Conservation (phyloP, 805 yeast genomes). For the Candida krabiensis region DNA sequence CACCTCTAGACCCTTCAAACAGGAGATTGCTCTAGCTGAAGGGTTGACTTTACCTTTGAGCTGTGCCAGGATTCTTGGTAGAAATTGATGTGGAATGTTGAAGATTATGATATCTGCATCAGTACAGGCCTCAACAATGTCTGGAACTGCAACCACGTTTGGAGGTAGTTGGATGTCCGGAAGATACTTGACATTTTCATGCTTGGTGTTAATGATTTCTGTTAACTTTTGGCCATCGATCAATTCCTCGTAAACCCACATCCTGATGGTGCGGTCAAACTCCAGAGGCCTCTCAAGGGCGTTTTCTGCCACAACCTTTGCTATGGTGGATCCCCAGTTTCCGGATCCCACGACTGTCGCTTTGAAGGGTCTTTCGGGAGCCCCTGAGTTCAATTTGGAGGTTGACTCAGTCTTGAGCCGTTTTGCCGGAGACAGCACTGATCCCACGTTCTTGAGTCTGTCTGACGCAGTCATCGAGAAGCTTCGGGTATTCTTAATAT, state of each 20-base stretch:
- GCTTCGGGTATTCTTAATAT: not conserved
- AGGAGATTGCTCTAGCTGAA: constrained; percentile 82
- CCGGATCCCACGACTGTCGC: constrained; percentile 91
- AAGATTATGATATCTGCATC: constrained; percentile 87
- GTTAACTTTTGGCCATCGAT: constrained; percentile 79
- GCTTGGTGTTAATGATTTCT: constrained; percentile 84
- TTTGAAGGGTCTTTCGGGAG: constrained; percentile 41
- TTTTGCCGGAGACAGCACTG: constrained; percentile 21
- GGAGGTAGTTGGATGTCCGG: constrained; percentile 85
- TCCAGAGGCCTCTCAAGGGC: constrained; percentile 67
- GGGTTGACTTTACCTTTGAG: constrained; percentile 74
- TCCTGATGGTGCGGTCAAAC: constrained; percentile 73
- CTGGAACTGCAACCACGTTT: constrained; percentile 89
- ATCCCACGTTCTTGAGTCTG: constrained; percentile 23
- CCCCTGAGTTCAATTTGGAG: constrained; percentile 18
- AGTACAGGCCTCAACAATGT: constrained; percentile 68
- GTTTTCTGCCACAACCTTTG: constrained; percentile 92
- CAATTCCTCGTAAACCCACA: constrained; percentile 96
- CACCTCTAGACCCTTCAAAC: constrained; percentile 94
- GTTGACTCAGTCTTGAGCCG: constrained; percentile 14
- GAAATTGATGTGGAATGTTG: constrained; percentile 97
- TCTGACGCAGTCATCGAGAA: constrained; percentile 25
- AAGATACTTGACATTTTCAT: constrained; percentile 92
- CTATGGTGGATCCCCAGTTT: constrained; percentile 98
- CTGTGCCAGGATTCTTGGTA: constrained; percentile 72